These are phyloP conservation scores for Irpex lacteus DNA, from an alignment of 1,284 basidiomycete genomes.

Conservation along the genomic window DNA sequence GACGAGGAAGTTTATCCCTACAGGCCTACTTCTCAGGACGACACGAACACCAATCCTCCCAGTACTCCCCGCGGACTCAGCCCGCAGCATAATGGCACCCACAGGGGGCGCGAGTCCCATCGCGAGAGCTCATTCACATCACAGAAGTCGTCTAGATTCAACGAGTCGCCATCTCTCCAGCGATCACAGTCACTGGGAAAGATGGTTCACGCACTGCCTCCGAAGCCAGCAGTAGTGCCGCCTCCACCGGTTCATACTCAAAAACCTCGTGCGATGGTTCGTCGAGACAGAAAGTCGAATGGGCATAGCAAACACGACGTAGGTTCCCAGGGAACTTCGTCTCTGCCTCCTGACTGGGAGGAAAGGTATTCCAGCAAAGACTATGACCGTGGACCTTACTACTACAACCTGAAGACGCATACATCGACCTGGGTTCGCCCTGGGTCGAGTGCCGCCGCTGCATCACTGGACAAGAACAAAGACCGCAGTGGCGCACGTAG, in stretches of 20 bases:
- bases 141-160: slow-evolving; percentile 11
- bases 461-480: slow-evolving; percentile 25
- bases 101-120: slow-evolving; percentile 20
- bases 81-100: slow-evolving; percentile 9
- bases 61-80: slow-evolving; percentile 16
- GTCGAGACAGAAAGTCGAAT: slow-evolving; percentile 35
- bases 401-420: slow-evolving; percentile 56
- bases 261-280: slow-evolving; percentile 38
- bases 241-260: slow-evolving; percentile 40
- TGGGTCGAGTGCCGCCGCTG: slow-evolving; percentile 16
- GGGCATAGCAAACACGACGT: slow-evolving; percentile 25
- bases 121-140: slow-evolving; percentile 27
- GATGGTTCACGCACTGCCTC: slow-evolving; percentile 65
- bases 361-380: slow-evolving; percentile 43
- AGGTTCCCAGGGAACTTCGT: slow-evolving; percentile 28
- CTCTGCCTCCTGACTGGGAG: slow-evolving; percentile 63
- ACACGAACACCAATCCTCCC: slow-evolving; percentile 13
- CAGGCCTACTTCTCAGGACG: slow-evolving; percentile 26
- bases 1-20: slow-evolving; percentile 48
- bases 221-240: slow-evolving; percentile 60
- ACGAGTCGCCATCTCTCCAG: slow-evolving; percentile 24
- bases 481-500: slow-evolving; percentile 18
- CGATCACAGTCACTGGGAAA: slow-evolving; percentile 33
- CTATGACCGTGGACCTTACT: slow-evolving; percentile 46
- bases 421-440: slow-evolving; percentile 62